These are phyloP conservation scores for Parastagonospora nodorum DNA, from an alignment of 2,329 filamentous ascomycete species.

Conservation along the genomic window DNA sequence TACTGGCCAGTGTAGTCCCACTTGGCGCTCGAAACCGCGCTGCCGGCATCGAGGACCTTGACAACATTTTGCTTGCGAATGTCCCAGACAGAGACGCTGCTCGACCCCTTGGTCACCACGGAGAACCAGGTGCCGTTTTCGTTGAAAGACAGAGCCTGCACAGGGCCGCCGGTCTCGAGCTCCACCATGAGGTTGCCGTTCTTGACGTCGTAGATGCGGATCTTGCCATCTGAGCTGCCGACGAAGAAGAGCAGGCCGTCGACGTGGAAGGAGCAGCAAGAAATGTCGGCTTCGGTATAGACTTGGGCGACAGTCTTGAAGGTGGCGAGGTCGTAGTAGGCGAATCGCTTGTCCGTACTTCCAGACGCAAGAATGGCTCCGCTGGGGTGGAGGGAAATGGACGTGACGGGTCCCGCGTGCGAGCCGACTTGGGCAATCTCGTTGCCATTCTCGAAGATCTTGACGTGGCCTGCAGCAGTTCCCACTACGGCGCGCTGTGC, in stretches of 20 bases:
- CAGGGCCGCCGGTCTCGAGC: slow-evolving; percentile 68
- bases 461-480: slow-evolving; percentile 76
- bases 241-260: slow-evolving; percentile 93
- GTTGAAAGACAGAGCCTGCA: slow-evolving; percentile 82
- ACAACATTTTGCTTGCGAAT: slow-evolving; percentile 81
- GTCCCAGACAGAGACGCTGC: slow-evolving; percentile 85
- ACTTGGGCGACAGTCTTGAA: slow-evolving; percentile 75
- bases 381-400: slow-evolving; percentile 79
- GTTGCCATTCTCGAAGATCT: slow-evolving; percentile 74
- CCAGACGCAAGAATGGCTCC: slow-evolving; percentile 84
- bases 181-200: slow-evolving; percentile 76
- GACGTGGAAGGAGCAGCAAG: slow-evolving; percentile 85
- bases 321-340: slow-evolving; percentile 79
- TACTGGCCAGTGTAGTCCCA: slow-evolving; percentile 98
- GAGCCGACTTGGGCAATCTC: slow-evolving; percentile 74
- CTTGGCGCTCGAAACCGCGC: slow-evolving; percentile 72
- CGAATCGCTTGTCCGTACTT: slow-evolving; percentile 88
- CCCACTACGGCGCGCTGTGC: slow-evolving; percentile 72
- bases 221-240: slow-evolving; percentile 77
- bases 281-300: slow-evolving; percentile 77
- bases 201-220: slow-evolving; percentile 89
- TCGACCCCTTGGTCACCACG: slow-evolving; percentile 76
- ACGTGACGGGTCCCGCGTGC: slow-evolving; percentile 81
- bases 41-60: slow-evolving; percentile 86
- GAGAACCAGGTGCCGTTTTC: slow-evolving; percentile 98